Percentiles rank a stretch among this genome's conserved stretches.
Conservation (phyloP, 768 basidiomycete species). For the Amanita pallidorosea region DNA sequence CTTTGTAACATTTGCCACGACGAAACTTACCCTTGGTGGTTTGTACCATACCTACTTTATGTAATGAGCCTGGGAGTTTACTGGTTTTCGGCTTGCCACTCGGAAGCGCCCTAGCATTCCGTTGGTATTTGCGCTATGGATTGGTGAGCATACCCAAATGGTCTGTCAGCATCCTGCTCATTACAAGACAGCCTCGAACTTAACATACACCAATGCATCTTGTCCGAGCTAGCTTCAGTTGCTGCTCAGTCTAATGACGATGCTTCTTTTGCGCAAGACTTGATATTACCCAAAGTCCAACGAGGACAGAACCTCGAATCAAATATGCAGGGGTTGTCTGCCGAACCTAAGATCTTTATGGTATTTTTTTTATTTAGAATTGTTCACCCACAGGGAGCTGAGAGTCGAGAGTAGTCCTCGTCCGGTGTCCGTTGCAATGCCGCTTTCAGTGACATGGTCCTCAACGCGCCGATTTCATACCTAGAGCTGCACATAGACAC, state of each 20-base stretch:
- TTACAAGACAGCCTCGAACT: conserved; percentile 50
- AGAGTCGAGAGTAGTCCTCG: conserved; percentile 37
- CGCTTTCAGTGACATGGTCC: conserved; percentile 71
- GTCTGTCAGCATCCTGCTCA: neutral
- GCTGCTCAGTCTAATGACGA: conserved; percentile 37
- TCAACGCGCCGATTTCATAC: conserved; percentile 47
- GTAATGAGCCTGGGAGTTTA: neutral
- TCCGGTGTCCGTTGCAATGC: conserved; percentile 72
- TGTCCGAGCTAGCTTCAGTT: conserved; percentile 62
- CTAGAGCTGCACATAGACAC: conserved; percentile 39
- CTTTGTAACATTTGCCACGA: neutral
- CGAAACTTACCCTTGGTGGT: neutral
- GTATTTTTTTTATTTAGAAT: conserved; percentile 2
- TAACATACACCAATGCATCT: conserved; percentile 65
- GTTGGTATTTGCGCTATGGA: conserved; percentile 26
- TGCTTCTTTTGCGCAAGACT: conserved; percentile 35
- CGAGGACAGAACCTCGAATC: conserved; percentile 12
- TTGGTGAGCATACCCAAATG: conserved; percentile 23
- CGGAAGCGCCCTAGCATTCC: no score
- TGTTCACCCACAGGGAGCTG: neutral
- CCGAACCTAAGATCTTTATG: conserved; percentile 8
- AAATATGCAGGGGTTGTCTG: conserved; percentile 11
- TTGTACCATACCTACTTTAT: neutral
- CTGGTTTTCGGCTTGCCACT: neutral
- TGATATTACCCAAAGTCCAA: conserved; percentile 50